phyloP scores from a whole-genome alignment of 805 yeast genomes.

The Candida yuanshanica region DNA sequence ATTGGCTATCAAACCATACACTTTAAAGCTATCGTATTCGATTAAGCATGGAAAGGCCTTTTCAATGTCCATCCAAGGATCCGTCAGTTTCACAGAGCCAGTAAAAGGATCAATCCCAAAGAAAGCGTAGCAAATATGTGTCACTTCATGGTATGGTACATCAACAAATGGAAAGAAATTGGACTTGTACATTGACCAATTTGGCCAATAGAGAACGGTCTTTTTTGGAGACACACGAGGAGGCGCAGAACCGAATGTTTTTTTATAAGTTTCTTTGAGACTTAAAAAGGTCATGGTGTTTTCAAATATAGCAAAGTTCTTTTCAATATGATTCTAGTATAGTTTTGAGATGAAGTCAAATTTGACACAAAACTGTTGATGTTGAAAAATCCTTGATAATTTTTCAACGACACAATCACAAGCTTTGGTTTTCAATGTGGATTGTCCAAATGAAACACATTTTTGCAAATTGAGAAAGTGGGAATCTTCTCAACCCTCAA shows the following conservation, averaged over 20 bases:
- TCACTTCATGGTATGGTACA: slow-evolving; percentile 48
- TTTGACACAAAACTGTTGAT: too few species aligned
- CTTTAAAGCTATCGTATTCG: slow-evolving; percentile 15
- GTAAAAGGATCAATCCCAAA: slow-evolving; percentile 47
- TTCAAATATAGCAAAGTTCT: too few species aligned
- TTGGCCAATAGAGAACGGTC: slow-evolving; percentile 41
- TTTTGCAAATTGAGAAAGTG: too few species aligned
- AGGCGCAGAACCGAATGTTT: too few species aligned
- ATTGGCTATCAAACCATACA: slow-evolving; percentile 44
- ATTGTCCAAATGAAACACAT: too few species aligned
- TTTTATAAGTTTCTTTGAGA: too few species aligned
- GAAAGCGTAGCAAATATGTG: slow-evolving; percentile 79
- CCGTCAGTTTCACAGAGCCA: slow-evolving; percentile 52
- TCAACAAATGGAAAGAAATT: slow-evolving; percentile 49
- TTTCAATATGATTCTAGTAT: too few species aligned
- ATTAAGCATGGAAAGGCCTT: slow-evolving; percentile 20
- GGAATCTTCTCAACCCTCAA: too few species aligned
- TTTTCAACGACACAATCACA: too few species aligned
- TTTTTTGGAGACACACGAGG: slow-evolving; percentile 11
- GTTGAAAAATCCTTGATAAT: too few species aligned
- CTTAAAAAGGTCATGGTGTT: not conserved
- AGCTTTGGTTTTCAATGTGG: too few species aligned
- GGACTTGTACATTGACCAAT: slow-evolving; percentile 66
- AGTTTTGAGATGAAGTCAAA: too few species aligned
- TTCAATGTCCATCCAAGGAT: slow-evolving; percentile 60